Evolutionary conservation across 257 asterid genomes (phyloP).

Genomic region (Mitragyna speciosa): DNA sequence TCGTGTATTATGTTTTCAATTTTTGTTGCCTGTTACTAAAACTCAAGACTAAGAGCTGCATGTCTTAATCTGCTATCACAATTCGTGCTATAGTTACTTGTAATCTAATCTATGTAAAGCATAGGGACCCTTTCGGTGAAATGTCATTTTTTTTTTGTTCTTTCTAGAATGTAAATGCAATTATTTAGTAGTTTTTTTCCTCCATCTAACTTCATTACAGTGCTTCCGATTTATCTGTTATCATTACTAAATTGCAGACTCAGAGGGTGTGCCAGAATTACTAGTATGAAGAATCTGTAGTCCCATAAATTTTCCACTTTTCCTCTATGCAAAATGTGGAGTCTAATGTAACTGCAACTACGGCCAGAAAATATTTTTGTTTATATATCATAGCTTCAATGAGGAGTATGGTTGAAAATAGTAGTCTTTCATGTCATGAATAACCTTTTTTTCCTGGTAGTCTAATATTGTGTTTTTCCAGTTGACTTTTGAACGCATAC

Average conservation of each 20-base stretch:
- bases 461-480: neutral
- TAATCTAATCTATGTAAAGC: too few relatives aligned
- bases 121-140: too few relatives aligned
- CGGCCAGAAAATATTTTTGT: neutral
- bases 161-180: too few relatives aligned
- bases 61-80: neutral
- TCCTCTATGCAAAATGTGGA: neutral
- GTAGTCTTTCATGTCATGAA: neutral
- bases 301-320: neutral
- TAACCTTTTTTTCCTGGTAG: neutral
- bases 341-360: neutral
- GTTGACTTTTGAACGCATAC: neutral
- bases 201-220: too few relatives aligned
- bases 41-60: neutral
- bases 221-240: too few relatives aligned
- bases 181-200: too few relatives aligned
- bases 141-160: too few relatives aligned
- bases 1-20: neutral
- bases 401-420: neutral
- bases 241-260: too few relatives aligned
- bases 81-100: neutral
- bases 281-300: neutral
- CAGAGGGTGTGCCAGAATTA: too few relatives aligned
- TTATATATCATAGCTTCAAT: neutral
- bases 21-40: neutral